Evolutionary conservation across 148 eudicot genomes (phyloP), one percentile per base, ranked within the genome.

Genomic region (Mesembryanthemum crystallinum): DNA sequence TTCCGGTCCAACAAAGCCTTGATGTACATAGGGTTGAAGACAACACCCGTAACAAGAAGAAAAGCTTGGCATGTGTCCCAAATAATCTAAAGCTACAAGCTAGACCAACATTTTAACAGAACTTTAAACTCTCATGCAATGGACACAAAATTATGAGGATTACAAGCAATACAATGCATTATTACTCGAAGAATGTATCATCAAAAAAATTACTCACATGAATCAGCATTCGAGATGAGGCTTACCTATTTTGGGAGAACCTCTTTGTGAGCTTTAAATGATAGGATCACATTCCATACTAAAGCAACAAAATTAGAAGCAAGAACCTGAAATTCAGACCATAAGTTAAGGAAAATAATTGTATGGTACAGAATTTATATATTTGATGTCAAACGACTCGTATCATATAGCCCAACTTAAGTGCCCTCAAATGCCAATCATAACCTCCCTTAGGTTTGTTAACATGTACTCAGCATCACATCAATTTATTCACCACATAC

Each of bases 241-340:
- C 72, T 59, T 82, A 85, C 93, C 87, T 88, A 86, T 86, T 88
- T 86, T 17, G 78, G 42, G 47, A 82, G 42, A 51, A 91, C 87
- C 75, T 87, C 91, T 85, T 87, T 91, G 88, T 94, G 98, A 81
- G 98, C 97, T 90, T 90, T 91, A 63, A 86, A 91, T 21, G 95
- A 94, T 60, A 94, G 88, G 73, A 91, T 91, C 64, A 94, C 97
- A 73, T 94, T 94, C 97, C 98, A 94, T 43, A 78, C 67, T 66
- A 94, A 71, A 73, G 97, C 86, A 64, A 91, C 73, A 63, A 88
- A 85, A 79, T 94, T 94, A 15, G 98, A 90, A 49, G 98, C 97
- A 81, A 91, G 97, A 81, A 94, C 95, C 98, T 94, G 89, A 60
- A 82, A 78, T 47, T 35, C 57, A 76, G 17, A 75, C 58, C 71